Evolutionary conservation across 1,139 yeast genomes (phyloP), one percentile per base, ranked within the genome.

Genomic region (Yamadazyma atmosphaerica): DNA sequence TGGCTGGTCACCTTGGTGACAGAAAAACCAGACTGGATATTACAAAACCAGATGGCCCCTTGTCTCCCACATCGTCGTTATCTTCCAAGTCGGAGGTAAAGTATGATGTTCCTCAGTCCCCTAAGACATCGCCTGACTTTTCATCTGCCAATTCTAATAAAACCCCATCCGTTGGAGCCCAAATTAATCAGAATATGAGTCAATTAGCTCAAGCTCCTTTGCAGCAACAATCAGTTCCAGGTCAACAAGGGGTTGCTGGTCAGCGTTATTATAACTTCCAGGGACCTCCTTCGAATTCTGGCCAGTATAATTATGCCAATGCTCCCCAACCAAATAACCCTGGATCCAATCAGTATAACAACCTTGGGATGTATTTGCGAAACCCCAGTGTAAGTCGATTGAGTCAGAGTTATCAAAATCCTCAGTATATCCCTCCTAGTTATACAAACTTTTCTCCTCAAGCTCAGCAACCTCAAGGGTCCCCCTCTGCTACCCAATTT

Each of bases 91-190:
- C 65, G 12, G 63, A 67, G 12, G 39, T 36, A 4, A 60, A 58
- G 39, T 55, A 51, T 19, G 74, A 68, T 17, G 68, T 65, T 32
- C 68, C 73, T 0, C 74, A 68, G 37, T 68, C 74, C 4, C 77
- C 77, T 1, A 69, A 63, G 33, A 64, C 74, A 0, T 67, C 74
- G 1, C 74, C 74, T 0, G 37, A 33, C 28, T 32, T 28, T 33
- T 19, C 22, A 6, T 6, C 22, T 9, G 17, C 44, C 2, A 26
- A 34, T 17, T 26, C 29, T 15, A 14, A 21, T 35, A 6, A 33
- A 32, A 32, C 29, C 33, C 31, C 37, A 32, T 37, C 37, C 26
- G 36, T 27, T 35, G 22, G 35, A 28, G 21, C 32, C 17, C 27
- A 27, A 15, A n/a, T 18, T 3, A 34, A 27, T 6, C 38, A 39